Percentiles rank a stretch among this genome's conserved stretches.
Conservation (phyloP, 2,329 filamentous ascomycete species). For the Colletotrichum limetticola region DNA sequence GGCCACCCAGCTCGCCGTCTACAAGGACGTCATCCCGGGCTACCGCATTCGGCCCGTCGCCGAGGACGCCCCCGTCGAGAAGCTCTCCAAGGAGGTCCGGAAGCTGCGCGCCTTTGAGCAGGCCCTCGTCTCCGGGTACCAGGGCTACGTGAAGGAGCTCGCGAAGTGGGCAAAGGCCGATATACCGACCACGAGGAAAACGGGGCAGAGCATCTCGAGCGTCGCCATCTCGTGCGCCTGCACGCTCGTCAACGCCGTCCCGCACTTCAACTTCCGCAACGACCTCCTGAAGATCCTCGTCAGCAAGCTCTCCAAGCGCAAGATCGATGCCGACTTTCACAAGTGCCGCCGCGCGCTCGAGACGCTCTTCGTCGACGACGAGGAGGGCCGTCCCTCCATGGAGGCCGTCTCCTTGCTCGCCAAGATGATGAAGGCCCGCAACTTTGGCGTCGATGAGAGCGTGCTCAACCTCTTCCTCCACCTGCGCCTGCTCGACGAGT, state of each 20-base stretch:
- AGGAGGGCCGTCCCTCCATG: conserved; percentile 88
- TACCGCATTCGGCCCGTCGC: conserved; percentile 89
- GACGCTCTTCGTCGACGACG: conserved; percentile 84
- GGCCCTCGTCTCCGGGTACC: conserved; percentile 85
- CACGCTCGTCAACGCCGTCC: conserved; percentile 80
- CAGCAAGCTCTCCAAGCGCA: conserved; percentile 80
- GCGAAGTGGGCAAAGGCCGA: conserved; percentile 72
- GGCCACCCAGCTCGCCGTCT: conserved; percentile 88
- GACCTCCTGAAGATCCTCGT: conserved; percentile 91
- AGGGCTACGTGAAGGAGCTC: conserved; percentile 83
- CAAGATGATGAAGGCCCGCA: conserved; percentile 93
- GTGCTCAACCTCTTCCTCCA: conserved; percentile 93
- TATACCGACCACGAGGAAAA: conserved; percentile 47
- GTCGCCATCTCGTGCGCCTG: conserved; percentile 90
- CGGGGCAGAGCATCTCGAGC: conserved; percentile 67
- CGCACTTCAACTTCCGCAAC: conserved; percentile 96
- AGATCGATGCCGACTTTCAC: conserved; percentile 77
- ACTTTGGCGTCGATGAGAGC: conserved; percentile 85
- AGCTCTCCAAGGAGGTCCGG: conserved; percentile 92
- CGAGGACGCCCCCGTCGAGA: conserved; percentile 79
- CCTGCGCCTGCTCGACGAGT: conserved; percentile 87
- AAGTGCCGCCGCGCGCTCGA: conserved; percentile 85
- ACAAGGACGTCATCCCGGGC: conserved; percentile 95
- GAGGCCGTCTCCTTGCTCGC: conserved; percentile 87
- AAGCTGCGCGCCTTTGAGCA: conserved; percentile 88